A percentile compares a stretch with the other conserved stretches of the same genome.
Evolutionary conservation across 306 rosid species (phyloP).

Genomic region (Sechiopsis laciniata): DNA sequence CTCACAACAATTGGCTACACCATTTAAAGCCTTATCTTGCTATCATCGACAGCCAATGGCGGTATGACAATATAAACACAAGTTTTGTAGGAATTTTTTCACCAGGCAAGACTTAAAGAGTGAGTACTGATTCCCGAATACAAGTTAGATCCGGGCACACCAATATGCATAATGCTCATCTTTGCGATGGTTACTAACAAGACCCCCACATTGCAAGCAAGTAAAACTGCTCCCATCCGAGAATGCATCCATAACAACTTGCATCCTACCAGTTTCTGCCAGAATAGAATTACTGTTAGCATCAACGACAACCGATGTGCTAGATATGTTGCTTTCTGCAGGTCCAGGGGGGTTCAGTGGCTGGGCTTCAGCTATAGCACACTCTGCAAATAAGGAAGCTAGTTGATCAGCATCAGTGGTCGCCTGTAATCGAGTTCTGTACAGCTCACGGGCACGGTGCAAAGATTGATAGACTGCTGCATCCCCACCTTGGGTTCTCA

Average conservation of each 20-base stretch:
- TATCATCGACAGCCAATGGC: background rate
- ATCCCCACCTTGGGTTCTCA: conserved; percentile 79
- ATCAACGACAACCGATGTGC: conserved; percentile 29
- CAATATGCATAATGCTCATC: conserved; percentile 85
- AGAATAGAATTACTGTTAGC: conserved; percentile 60
- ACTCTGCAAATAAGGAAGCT: conserved; percentile 91
- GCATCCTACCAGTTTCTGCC: conserved; percentile 84
- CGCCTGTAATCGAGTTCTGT: conserved; percentile 61
- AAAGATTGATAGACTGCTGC: conserved; percentile 72
- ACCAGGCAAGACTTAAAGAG: background rate
- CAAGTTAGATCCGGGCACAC: conserved; percentile 55
- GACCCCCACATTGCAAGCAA: conserved; percentile 91
- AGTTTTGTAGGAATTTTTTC: background rate
- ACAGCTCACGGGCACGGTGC: conserved; percentile 75
- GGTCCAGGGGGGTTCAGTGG: conserved; percentile 40
- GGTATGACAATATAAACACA: background rate
- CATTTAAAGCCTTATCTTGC: conserved; percentile 8
- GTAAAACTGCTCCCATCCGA: conserved; percentile 94
- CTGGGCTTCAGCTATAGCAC: conserved; percentile 86
- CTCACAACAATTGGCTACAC: background rate
- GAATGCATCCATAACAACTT: conserved; percentile 82
- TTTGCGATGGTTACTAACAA: conserved; percentile 75
- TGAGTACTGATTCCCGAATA: background rate
- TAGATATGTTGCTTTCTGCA: conserved; percentile 20
- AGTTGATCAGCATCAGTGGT: conserved; percentile 67